Base-by-base conservation (phyloP, 2,329 filamentous ascomycete genomes). In the Aotearoamyces nothofagi region DNA sequence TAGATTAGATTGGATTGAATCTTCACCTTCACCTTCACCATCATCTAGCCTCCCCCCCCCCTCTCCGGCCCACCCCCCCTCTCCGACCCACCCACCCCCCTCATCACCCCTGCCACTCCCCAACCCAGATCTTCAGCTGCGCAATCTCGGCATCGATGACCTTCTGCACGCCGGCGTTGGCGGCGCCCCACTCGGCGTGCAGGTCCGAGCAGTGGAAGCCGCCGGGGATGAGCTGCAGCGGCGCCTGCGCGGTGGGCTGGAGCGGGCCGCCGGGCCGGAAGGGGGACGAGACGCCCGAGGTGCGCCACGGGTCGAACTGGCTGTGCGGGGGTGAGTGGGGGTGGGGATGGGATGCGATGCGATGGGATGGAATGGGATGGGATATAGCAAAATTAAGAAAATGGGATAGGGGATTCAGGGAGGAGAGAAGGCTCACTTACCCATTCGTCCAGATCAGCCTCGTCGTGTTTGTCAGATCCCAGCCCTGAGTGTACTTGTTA, bases 241-340 rank as follows among this genome's bases (percentile, higher is more conserved):
- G 68, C 1, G 57, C 55, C 15, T 60, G 42, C 1, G 45, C 15
- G 0, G 58, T 66, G 8, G 58, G 58, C 31, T 47, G 9, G 10
- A 72, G 45, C 1, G 67, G 65, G 0, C 70, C 69, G 5, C 58
- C 63, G 0, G 67, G 65, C 12, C 68, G 55, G 42, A 60, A 59
- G 15, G 57, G 52, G 11, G 63, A 65, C 1, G 58, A 61, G 1
- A 74, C 58, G 4, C 59, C 59, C 0, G 61, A 57, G 4, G 64
- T 58, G 17, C 60, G 55, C 70, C 69, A 75, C 5, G 69, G 70
- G 43, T 76, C 70, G 31, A 54, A 65, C 45, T 69, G 55, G 24
- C 63, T 47, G 17, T 25, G 17, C 4, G 9, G 11, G 23, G n/a
- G n/a, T n/a, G n/a, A n/a, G n/a, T n/a, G n/a, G n/a, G n/a, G n/a